Conservation (phyloP, 208 protist genomes). For the Trypanosoma grayi region DNA sequence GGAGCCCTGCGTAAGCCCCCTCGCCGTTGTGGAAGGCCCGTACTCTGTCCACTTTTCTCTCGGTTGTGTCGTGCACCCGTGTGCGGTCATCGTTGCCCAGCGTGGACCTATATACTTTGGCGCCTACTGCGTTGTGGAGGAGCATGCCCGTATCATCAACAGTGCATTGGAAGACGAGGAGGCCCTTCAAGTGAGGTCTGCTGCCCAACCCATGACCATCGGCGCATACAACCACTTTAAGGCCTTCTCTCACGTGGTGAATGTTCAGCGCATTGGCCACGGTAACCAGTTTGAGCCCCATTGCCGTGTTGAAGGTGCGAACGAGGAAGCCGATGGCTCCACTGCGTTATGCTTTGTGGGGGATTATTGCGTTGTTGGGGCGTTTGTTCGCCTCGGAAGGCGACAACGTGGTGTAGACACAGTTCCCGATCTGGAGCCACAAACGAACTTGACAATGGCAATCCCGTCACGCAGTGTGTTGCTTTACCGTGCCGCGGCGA, state of each 20-base stretch:
- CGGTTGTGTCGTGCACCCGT: slow-evolving; percentile 50
- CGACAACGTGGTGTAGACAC: background rate
- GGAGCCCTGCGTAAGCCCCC: slow-evolving; percentile 18
- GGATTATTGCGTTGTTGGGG: slow-evolving; percentile 32
- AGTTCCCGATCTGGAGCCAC: background rate
- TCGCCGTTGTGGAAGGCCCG: slow-evolving; percentile 31
- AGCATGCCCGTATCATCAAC: slow-evolving; percentile 35
- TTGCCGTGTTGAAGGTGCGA: slow-evolving; percentile 10
- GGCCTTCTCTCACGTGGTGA: slow-evolving; percentile 28
- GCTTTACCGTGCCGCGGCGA: background rate
- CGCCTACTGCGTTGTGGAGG: slow-evolving; percentile 42
- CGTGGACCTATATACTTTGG: slow-evolving; percentile 27
- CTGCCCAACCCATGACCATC: slow-evolving; percentile 5
- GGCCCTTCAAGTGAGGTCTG: background rate
- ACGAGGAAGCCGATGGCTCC: background rate
- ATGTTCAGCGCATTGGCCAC: slow-evolving; percentile 21
- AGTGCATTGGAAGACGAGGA: background rate
- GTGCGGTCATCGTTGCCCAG: slow-evolving; percentile 36
- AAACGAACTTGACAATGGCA: background rate
- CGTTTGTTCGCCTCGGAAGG: slow-evolving; percentile 7
- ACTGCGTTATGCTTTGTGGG: background rate
- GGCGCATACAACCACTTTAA: slow-evolving; percentile 45
- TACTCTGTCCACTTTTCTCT: slow-evolving; percentile 36
- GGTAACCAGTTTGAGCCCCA: slow-evolving; percentile 37
- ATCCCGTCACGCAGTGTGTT: slow-evolving; percentile 1